phyloP scores from a whole-genome alignment of 2,329 filamentous ascomycete species.

The Metarhizium robertsii region DNA sequence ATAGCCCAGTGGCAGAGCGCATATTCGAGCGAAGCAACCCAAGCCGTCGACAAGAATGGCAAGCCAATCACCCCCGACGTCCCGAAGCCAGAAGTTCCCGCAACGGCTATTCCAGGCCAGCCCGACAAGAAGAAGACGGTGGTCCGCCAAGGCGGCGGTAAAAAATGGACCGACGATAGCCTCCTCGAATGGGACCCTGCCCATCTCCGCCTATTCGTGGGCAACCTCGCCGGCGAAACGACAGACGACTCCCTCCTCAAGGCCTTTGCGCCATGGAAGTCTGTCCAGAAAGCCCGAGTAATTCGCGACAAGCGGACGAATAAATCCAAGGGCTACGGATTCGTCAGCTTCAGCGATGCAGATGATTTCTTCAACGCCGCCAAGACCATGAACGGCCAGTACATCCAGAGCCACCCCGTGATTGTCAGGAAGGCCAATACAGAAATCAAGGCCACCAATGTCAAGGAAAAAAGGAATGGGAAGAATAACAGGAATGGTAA shows the following conservation, averaged over 20 bases:
- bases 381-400: constrained; percentile 98
- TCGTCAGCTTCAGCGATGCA: constrained; percentile 89
- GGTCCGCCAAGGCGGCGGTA: constrained; percentile 76
- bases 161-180: constrained; percentile 81
- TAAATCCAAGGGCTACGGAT: constrained; percentile 93
- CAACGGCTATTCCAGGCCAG: constrained; percentile 36
- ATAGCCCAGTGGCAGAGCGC: constrained; percentile 94
- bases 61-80: constrained; percentile 17
- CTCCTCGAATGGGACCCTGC: constrained; percentile 93
- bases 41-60: constrained; percentile 23
- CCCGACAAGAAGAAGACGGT: constrained; percentile 75
- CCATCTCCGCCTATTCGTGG: constrained; percentile 91
- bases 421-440: constrained; percentile 80
- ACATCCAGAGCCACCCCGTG: constrained; percentile 95
- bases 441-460: constrained; percentile 72
- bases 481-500: constrained; percentile 29
- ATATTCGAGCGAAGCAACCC: constrained; percentile 43
- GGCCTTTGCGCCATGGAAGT: constrained; percentile 81
- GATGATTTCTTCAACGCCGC: constrained; percentile 96
- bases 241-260: constrained; percentile 94
- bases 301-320: constrained; percentile 92
- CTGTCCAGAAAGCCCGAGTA: constrained; percentile 85
- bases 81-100: constrained; percentile 20
- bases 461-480: constrained; percentile 45
- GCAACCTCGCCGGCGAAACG: constrained; percentile 93